Evolutionary conservation across 2,329 filamentous ascomycete genomes (phyloP).

Genomic region (Domatiomyces catenatus): DNA sequence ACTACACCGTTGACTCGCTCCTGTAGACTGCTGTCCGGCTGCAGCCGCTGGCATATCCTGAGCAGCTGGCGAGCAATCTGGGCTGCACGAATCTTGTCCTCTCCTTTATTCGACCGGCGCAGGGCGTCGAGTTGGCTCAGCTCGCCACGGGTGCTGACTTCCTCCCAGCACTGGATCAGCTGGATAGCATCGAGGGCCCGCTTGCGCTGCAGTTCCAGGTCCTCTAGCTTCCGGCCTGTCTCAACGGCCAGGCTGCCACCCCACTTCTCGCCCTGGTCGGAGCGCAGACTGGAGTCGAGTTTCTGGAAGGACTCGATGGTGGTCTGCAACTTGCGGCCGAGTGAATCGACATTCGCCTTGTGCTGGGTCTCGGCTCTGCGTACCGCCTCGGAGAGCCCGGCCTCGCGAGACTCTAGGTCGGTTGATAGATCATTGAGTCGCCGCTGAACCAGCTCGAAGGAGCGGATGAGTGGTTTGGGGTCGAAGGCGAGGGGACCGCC

Average conservation of each 20-base stretch:
- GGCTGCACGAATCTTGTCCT: constrained; percentile 87
- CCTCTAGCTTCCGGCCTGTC: constrained; percentile 85
- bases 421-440: constrained; percentile 44
- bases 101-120: constrained; percentile 65
- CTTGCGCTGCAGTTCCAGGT: constrained; percentile 80
- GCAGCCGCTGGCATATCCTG: constrained; percentile 82
- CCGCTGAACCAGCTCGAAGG: constrained; percentile 59
- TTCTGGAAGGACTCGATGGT: constrained; percentile 85
- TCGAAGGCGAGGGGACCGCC: constrained; percentile 51
- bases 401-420: constrained; percentile 78
- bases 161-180: constrained; percentile 89
- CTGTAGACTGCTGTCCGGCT: constrained; percentile 40
- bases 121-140: constrained; percentile 80
- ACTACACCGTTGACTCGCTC: constrained; percentile 19
- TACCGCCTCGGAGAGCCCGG: constrained; percentile 77
- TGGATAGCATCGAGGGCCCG: constrained; percentile 88
- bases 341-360: constrained; percentile 72
- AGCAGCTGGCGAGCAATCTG: constrained; percentile 86
- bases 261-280: constrained; percentile 17
- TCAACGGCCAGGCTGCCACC: constrained; percentile 85
- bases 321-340: constrained; percentile 78
- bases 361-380: constrained; percentile 84
- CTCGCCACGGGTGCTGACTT: constrained; percentile 79
- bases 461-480: constrained; percentile 88
- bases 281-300: constrained; percentile 66